phyloP scores from a whole-genome alignment of 2,329 filamentous ascomycete genomes.

The Trichoderma semiorbis region DNA sequence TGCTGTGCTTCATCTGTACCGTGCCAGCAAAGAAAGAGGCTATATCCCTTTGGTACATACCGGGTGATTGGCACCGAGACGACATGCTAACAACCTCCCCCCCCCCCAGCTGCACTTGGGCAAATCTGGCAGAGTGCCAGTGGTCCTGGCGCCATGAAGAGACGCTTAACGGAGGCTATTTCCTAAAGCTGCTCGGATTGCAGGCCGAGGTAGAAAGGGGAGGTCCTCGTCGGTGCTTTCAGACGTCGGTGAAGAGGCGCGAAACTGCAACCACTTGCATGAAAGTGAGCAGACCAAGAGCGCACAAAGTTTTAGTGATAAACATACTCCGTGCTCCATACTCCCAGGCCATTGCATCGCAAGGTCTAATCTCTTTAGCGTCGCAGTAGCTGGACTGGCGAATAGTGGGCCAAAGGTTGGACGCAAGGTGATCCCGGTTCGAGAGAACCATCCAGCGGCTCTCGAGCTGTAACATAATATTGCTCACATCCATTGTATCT shows the following conservation, averaged over 20 bases:
- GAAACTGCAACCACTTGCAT: slow-evolving; percentile 16
- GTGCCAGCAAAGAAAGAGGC: neutral
- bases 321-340: slow-evolving; percentile 3
- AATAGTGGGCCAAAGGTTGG: neutral
- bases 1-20: neutral
- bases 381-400: slow-evolving; percentile 11
- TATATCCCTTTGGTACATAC: neutral
- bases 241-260: slow-evolving; percentile 18
- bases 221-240: neutral
- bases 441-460: neutral
- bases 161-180: neutral
- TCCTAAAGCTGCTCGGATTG: neutral
- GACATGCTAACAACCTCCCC: neutral
- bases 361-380: slow-evolving; percentile 15
- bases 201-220: neutral
- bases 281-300: slow-evolving; percentile 13
- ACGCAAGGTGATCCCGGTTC: slow-evolving; percentile 13
- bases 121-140: neutral
- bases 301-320: slow-evolving; percentile 11
- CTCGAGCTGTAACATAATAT: slow-evolving; percentile 9
- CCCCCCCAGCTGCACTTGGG: neutral
- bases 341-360: neutral
- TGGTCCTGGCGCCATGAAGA: neutral
- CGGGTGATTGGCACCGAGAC: neutral
- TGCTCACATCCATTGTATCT: slow-evolving; percentile 2